Evolutionary conservation across 768 basidiomycete genomes (phyloP), one percentile per base, ranked within the genome.

Genomic region (Macrolepiota albuminosa): DNA sequence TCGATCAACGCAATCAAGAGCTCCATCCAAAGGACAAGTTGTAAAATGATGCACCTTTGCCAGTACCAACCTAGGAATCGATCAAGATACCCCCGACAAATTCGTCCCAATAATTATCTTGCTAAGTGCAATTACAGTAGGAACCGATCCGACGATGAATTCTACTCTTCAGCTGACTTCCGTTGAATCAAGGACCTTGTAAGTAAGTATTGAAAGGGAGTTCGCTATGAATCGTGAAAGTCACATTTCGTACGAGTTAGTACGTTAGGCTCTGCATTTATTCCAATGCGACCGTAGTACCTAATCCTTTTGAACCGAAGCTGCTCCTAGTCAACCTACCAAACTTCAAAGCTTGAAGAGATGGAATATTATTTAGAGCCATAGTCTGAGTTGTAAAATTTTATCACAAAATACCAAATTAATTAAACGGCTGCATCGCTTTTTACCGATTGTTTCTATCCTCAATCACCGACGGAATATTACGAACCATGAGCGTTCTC

Each of bases 401-500:
- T 26, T 14, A 39, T 53, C 36, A 53, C 37, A 16, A 40, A 29
- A 24, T 14, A 14, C 36, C 14, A 8, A 18, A 29, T 29, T 29
- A 29, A 29, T 29, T 29, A 2, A 29, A 31, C 33, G 18, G 18
- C 49, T 6, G 3, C 48, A 50, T 34, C 24, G 3, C 14, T 39
- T 26, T 8, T 10, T 9, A 21, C 2, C 42, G 11, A 7, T 47
- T 47, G 14, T 29, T 49, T n/a, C 49, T 24, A 48, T 33, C 29
- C 18, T 39, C 26, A 6, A 6, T 54, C 53, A n/a, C 11, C 39
- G 7, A 31, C 50, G 6, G 36, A 21, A 18, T 24, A 36, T 37
- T 13, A 54, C 3, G 10, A 18, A 47, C n/a, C n/a, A 97, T 97
- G 95, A 94, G 91, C 71, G 74, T 95, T 58, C 76, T 91, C 1